Percentiles rank a stretch among this genome's conserved stretches.
Evolutionary conservation across 805 yeast genomes (phyloP).

Genomic region (Myxozyma neglecta): DNA sequence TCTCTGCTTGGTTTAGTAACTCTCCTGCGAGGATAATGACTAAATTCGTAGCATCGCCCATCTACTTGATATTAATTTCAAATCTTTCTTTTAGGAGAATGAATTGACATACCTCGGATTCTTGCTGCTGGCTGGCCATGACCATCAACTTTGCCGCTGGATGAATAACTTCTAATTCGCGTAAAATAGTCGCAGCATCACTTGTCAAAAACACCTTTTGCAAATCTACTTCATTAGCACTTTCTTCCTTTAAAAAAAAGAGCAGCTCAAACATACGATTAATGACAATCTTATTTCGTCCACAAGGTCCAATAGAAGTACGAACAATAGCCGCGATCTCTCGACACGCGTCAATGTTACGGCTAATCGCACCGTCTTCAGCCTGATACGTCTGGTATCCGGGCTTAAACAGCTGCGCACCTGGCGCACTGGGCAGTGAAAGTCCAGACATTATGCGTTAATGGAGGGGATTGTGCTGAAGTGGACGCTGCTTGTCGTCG

Average conservation of each 20-base stretch:
- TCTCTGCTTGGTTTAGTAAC: conserved; percentile 80
- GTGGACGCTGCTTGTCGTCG: background rate
- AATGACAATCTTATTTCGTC: conserved; percentile 92
- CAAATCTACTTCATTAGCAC: conserved; percentile 44
- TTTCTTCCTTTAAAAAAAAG: too few species aligned
- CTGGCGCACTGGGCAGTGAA: conserved; percentile 88
- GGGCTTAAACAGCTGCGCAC: conserved; percentile 89
- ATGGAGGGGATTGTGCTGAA: background rate
- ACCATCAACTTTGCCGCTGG: conserved; percentile 95
- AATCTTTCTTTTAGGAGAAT: background rate
- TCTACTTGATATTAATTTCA: conserved; percentile 37
- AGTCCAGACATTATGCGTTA: conserved; percentile 63
- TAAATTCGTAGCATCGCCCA: conserved; percentile 95
- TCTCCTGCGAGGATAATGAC: conserved; percentile 94
- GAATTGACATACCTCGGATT: conserved; percentile 54
- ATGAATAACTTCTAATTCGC: conserved; percentile 90
- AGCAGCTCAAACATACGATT: too few species aligned
- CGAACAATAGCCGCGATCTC: conserved; percentile 89
- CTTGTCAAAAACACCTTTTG: conserved; percentile 87
- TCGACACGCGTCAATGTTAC: conserved; percentile 91
- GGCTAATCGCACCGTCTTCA: conserved; percentile 90
- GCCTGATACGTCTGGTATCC: conserved; percentile 85
- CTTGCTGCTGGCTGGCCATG: conserved; percentile 97
- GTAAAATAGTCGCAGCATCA: conserved; percentile 97
- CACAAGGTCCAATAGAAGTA: conserved; percentile 96